Percentiles rank a stretch among this genome's conserved stretches.
Conservation (phyloP, 106 monocot genomes). For the Vanilla planifolia region DNA sequence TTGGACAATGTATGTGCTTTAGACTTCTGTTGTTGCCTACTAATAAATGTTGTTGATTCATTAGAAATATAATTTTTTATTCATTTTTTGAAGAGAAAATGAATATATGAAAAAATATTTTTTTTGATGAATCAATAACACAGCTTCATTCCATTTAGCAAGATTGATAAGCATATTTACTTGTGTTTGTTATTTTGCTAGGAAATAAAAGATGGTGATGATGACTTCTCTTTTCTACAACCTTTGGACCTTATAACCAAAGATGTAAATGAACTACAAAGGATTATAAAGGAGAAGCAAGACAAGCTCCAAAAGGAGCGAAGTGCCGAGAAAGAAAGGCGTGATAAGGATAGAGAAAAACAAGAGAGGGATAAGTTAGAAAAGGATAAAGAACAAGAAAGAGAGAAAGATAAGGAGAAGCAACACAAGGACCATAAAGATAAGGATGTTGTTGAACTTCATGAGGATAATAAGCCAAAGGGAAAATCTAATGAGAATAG, state of each 20-base stretch:
- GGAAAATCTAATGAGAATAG: slow-evolving; percentile 48
- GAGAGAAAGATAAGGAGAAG: slow-evolving; percentile 62
- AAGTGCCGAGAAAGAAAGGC: slow-evolving; percentile 47
- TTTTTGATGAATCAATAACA: no score
- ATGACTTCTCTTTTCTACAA: slow-evolving; percentile 82
- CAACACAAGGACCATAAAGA: slow-evolving; percentile 33
- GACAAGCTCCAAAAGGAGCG: slow-evolving; percentile 39
- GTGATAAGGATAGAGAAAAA: slow-evolving; percentile 42
- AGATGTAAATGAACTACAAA: slow-evolving; percentile 62
- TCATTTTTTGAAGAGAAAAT: no score
- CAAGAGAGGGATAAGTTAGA: slow-evolving; percentile 31
- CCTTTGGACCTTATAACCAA: slow-evolving; percentile 96
- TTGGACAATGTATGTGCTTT: slow-evolving; percentile 40
- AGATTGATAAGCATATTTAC: background rate
- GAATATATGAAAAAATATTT: no score
- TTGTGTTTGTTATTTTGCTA: slow-evolving; percentile 26
- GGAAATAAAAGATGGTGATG: slow-evolving; percentile 52
- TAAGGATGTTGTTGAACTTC: slow-evolving; percentile 35
- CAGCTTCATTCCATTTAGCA: no score
- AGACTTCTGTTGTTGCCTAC: background rate
- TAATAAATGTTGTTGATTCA: background rate
- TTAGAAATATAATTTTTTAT: background rate
- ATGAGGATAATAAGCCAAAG: slow-evolving; percentile 39
- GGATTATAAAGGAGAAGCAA: slow-evolving; percentile 75
- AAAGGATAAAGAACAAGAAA: slow-evolving; percentile 49